A percentile compares a stretch with the other conserved stretches of the same genome.
Evolutionary conservation across 768 basidiomycete species (phyloP).

Genomic region (Tulasnella sp.): DNA sequence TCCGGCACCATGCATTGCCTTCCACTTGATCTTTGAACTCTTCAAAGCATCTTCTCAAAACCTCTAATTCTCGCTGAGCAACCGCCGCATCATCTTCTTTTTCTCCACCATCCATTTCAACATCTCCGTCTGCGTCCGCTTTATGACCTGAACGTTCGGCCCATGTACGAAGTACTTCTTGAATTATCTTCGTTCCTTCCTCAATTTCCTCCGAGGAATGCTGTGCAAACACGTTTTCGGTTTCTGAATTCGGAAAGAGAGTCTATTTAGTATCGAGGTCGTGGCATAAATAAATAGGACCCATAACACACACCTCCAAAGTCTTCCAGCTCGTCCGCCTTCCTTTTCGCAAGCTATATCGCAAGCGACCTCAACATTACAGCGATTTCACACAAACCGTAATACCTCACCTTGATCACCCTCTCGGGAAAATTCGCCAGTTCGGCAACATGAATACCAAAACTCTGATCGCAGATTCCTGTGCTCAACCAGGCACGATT

Average conservation of each 20-base stretch:
- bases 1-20: constrained; percentile 63
- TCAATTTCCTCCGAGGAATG: constrained; percentile 51
- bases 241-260: constrained; percentile 20
- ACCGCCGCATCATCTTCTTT: constrained; percentile 16
- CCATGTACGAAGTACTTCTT: constrained; percentile 66
- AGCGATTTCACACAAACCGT: neutral
- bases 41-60: constrained; percentile 49
- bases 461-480: constrained; percentile 90
- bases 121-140: constrained; percentile 35
- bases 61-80: constrained; percentile 35
- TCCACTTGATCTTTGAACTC: constrained; percentile 58
- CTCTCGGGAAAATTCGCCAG: constrained; percentile 96
- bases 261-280: neutral
- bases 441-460: constrained; percentile 95
- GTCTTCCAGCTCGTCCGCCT: constrained; percentile 84
- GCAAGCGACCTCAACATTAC: neutral
- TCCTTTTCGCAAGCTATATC: constrained; percentile 69
- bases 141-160: constrained; percentile 22
- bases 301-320: constrained; percentile 42
- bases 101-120: constrained; percentile 32
- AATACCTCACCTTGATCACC: constrained; percentile 58
- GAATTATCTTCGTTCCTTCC: constrained; percentile 68
- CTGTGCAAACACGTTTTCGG: constrained; percentile 30
- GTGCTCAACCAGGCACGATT: neutral
- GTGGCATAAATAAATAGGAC: no score